Evolutionary conservation across 768 basidiomycete genomes (phyloP).

Genomic region (Auricularia sp.): DNA sequence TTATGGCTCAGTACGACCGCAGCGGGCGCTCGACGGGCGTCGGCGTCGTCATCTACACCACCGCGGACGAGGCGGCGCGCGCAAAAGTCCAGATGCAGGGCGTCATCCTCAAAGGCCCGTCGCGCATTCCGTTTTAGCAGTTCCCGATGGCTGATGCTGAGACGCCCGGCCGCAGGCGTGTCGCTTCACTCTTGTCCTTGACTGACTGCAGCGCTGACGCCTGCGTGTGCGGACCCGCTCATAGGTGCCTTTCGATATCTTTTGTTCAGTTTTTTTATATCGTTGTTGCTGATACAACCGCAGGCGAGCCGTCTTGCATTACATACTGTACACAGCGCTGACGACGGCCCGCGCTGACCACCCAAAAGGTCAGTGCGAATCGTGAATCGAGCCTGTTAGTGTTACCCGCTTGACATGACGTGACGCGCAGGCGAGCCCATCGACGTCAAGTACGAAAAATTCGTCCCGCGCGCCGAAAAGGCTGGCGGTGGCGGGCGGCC

Average conservation of each 20-base stretch:
- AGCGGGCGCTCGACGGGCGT: constrained; percentile 86
- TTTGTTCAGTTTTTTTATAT: too few relatives aligned
- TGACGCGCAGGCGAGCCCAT: constrained; percentile 58
- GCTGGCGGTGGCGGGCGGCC: constrained; percentile 36
- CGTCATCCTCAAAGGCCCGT: constrained; percentile 74
- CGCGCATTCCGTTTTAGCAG: neutral
- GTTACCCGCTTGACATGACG: neutral
- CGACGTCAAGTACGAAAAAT: constrained; percentile 50
- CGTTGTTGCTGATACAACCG: too few relatives aligned
- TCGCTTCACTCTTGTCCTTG: too few relatives aligned
- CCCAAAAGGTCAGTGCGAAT: too few relatives aligned
- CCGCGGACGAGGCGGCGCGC: constrained; percentile 61
- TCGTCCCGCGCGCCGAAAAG: constrained; percentile 21
- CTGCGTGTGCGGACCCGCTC: too few relatives aligned
- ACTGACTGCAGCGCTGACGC: too few relatives aligned
- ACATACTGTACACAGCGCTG: too few relatives aligned
- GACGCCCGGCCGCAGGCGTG: too few relatives aligned
- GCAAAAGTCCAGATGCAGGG: constrained; percentile 83
- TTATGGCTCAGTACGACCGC: constrained; percentile 70
- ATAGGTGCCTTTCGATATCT: too few relatives aligned
- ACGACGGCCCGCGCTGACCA: too few relatives aligned
- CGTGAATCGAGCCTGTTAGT: too few relatives aligned
- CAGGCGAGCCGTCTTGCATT: too few relatives aligned
- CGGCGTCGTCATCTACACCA: constrained; percentile 74
- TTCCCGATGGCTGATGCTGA: neutral